Conservation (phyloP, 23 red algal genomes). For the Gracilaria gracilis region DNA sequence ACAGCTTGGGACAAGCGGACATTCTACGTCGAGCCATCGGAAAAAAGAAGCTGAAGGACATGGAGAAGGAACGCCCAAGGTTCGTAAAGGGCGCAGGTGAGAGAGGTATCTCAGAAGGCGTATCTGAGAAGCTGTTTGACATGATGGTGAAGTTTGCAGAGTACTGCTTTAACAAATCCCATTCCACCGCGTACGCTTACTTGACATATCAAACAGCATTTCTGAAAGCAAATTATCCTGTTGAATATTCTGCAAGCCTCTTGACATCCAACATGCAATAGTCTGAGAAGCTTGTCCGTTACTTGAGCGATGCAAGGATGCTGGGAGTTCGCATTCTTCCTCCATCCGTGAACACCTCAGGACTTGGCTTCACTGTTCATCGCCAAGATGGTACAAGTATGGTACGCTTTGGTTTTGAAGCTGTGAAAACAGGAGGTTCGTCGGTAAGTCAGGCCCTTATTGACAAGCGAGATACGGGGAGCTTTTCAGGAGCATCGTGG, state of each 20-base stretch:
- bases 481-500: slow-evolving; percentile 72
- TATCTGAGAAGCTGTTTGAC: slow-evolving; percentile 80
- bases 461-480: slow-evolving; percentile 68
- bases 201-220: slow-evolving; percentile 96
- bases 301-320: slow-evolving; percentile 72
- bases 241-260: slow-evolving; percentile 85
- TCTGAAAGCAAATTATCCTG: slow-evolving; percentile 93
- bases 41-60: slow-evolving; percentile 94
- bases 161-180: slow-evolving; percentile 99
- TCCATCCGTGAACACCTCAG: slow-evolving; percentile 75
- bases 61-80: slow-evolving; percentile 78
- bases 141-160: slow-evolving; percentile 94
- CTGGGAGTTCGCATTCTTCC: slow-evolving; percentile 59
- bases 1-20: slow-evolving; percentile 94
- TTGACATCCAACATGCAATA: slow-evolving; percentile 75
- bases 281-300: slow-evolving; percentile 78
- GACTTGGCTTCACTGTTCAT: slow-evolving; percentile 75
- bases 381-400: slow-evolving; percentile 23
- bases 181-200: slow-evolving; percentile 93
- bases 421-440: slow-evolving; percentile 85
- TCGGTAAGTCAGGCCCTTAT: slow-evolving; percentile 72
- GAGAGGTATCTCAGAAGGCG: slow-evolving; percentile 44
- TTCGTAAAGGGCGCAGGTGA: slow-evolving; percentile 83
- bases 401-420: slow-evolving; percentile 84
- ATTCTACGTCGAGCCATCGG: slow-evolving; percentile 96